Conservation (phyloP, 1,284 basidiomycete species). For the Heterobasidion parviporum region DNA sequence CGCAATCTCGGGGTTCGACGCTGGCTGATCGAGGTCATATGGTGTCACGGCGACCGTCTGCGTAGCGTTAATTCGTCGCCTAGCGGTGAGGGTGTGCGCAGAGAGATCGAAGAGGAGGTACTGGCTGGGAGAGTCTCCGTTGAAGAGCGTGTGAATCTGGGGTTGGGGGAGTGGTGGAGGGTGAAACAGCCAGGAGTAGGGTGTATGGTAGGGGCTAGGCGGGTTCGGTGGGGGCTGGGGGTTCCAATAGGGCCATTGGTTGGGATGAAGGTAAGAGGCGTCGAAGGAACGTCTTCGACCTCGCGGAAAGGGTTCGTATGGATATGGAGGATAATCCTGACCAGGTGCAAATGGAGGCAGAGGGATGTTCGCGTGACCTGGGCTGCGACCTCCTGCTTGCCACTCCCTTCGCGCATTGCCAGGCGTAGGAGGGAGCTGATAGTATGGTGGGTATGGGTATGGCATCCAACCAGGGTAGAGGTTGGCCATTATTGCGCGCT, state of each 20-base stretch:
- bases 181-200: constrained; percentile 17
- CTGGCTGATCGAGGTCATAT: constrained; percentile 41
- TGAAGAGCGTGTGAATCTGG: constrained; percentile 44
- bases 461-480: not conserved
- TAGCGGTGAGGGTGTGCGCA: constrained; percentile 35
- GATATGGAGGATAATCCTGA: not conserved
- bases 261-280: constrained; percentile 5
- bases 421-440: not conserved
- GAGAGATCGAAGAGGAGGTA: constrained; percentile 49
- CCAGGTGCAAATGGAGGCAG: not conserved
- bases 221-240: constrained; percentile 18
- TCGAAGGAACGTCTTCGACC: constrained; percentile 20
- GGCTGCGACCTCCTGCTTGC: not conserved
- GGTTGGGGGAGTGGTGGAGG: constrained; percentile 17
- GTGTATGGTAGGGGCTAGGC: constrained; percentile 15
- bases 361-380: not conserved
- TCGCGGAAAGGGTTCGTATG: constrained; percentile 9
- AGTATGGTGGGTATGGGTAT: not conserved
- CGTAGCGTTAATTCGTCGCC: constrained; percentile 28
- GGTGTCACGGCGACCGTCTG: constrained; percentile 27
- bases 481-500: not conserved
- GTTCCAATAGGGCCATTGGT: constrained; percentile 3
- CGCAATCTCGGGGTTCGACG: constrained; percentile 50
- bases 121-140: constrained; percentile 36
- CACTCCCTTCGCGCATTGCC: not conserved